A percentile compares a stretch with the other conserved stretches of the same genome.
Conservation (phyloP, 305 asterid species). For the Fraxinus ornus region DNA sequence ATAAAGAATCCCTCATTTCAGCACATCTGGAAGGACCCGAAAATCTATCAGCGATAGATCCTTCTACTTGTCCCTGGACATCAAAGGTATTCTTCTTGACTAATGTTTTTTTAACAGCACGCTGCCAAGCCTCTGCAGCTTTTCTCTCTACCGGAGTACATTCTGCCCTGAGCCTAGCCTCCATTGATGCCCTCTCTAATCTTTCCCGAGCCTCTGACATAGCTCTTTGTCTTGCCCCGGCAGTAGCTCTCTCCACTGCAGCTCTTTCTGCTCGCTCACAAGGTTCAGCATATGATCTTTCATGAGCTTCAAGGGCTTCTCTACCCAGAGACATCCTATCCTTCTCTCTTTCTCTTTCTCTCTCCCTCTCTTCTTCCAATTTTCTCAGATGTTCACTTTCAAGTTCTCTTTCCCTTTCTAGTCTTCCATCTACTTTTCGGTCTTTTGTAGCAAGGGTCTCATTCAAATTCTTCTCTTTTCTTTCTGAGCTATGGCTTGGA, state of each 20-base stretch:
- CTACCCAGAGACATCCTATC: conserved; percentile 79
- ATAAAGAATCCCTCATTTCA: conserved; percentile 53
- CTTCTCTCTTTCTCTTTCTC: conserved; percentile 71
- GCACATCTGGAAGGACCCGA: conserved; percentile 48
- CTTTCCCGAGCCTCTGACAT: conserved; percentile 51
- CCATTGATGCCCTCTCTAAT: conserved; percentile 48
- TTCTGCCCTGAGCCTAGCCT: conserved; percentile 65
- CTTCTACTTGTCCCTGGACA: conserved; percentile 42
- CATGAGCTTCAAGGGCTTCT: conserved; percentile 60
- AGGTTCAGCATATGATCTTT: conserved; percentile 55
- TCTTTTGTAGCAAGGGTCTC: conserved; percentile 39
- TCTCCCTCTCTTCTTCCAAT: conserved; percentile 58
- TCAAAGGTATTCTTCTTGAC: conserved; percentile 47
- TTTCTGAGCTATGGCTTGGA: conserved; percentile 37
- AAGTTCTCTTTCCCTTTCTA: conserved; percentile 37
- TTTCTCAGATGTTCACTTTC: conserved; percentile 43
- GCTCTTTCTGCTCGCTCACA: conserved; percentile 58
- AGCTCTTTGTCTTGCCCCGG: conserved; percentile 46
- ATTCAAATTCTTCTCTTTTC: conserved; percentile 36
- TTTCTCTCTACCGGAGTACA: conserved; percentile 85
- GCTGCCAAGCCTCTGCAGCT: conserved; percentile 76
- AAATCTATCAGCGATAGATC: conserved; percentile 52
- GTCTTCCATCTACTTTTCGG: conserved; percentile 36
- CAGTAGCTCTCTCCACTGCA: conserved; percentile 56
- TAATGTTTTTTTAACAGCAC: conserved; percentile 71